A percentile compares a stretch with the other conserved stretches of the same genome.
Evolutionary conservation across 257 asterid species (phyloP).

Genomic region (Parsonsia alboflavescens): DNA sequence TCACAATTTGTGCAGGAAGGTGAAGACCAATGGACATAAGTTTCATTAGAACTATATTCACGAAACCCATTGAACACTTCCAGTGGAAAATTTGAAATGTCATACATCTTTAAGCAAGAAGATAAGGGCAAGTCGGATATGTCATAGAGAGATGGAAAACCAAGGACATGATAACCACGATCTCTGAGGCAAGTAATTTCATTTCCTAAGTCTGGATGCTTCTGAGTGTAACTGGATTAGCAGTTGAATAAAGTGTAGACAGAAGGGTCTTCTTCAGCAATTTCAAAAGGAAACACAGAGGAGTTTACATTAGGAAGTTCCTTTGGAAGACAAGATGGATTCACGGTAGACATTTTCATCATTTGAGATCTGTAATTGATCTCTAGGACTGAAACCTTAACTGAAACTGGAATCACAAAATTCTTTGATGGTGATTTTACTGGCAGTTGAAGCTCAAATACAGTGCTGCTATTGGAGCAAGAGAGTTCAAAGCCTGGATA

Average conservation of each 20-base stretch:
- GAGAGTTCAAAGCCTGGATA: constrained; percentile 52
- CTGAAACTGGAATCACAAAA: constrained; percentile 27
- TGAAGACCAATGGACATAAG: constrained; percentile 39
- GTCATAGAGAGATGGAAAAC: constrained; percentile 25
- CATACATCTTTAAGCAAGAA: constrained; percentile 52
- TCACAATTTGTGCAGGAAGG: constrained; percentile 57
- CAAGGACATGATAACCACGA: constrained; percentile 31
- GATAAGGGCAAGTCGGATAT: constrained; percentile 28
- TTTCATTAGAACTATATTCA: constrained; percentile 13
- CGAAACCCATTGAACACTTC: constrained; percentile 17
- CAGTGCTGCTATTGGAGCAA: constrained; percentile 38
- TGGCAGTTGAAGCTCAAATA: constrained; percentile 42
- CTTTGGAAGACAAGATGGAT: constrained; percentile 43
- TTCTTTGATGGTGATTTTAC: constrained; percentile 36
- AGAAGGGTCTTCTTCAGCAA: constrained; percentile 2
- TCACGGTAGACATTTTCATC: constrained; percentile 26
- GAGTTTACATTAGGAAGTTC: constrained; percentile 25
- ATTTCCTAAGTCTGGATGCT: constrained; percentile 2
- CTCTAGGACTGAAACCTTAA: constrained; percentile 29
- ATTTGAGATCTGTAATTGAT: constrained; percentile 43
- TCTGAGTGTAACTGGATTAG: constrained; percentile 16
- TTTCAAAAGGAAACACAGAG: constrained; percentile 33
- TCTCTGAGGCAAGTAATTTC: constrained; percentile 39
- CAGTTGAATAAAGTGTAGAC: constrained; percentile 57
- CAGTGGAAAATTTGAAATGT: constrained; percentile 35